These are phyloP conservation scores for Apiospora pterosperma DNA, from an alignment of 2,329 filamentous ascomycete species.

Conservation along the genomic window DNA sequence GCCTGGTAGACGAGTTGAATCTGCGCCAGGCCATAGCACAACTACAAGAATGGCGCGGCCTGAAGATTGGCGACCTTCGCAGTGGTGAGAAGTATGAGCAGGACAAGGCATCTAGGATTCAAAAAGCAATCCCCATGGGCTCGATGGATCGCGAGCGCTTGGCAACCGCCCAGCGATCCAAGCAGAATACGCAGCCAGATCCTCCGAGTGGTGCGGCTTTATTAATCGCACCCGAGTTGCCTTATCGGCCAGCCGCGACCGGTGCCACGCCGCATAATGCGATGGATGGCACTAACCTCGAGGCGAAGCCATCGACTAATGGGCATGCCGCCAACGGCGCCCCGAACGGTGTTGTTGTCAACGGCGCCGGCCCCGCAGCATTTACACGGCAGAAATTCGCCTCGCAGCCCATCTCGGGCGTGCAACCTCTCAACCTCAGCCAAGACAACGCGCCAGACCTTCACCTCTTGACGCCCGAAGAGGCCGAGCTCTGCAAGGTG, in stretches of 20 bases:
- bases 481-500: conserved; percentile 80
- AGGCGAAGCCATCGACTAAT: conserved; percentile 52
- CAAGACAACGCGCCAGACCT: conserved; percentile 77
- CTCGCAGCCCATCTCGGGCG: conserved; percentile 55
- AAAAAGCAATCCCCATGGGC: conserved; percentile 68
- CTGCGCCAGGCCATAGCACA: conserved; percentile 85
- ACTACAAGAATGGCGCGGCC: conserved; percentile 87
- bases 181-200: conserved; percentile 64
- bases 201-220: conserved; percentile 71
- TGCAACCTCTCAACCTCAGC: conserved; percentile 63
- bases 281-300: conserved; percentile 40
- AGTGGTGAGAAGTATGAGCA: conserved; percentile 89
- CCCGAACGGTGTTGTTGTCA: conserved; percentile 16
- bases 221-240: conserved; percentile 75
- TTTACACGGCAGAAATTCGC: conserved; percentile 49
- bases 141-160: conserved; percentile 84
- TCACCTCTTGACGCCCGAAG: conserved; percentile 81
- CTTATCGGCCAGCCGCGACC: conserved; percentile 48
- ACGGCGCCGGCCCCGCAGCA: conserved; percentile 41
- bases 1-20: conserved; percentile 86
- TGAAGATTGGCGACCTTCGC: conserved; percentile 79
- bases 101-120: conserved; percentile 76
- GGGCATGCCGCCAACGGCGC: conserved; percentile 37
- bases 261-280: conserved; percentile 22
- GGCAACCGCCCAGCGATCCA: conserved; percentile 66